Evolutionary conservation across 768 basidiomycete species (phyloP).

Genomic region (Rhodosporidiobolus sp.): DNA sequence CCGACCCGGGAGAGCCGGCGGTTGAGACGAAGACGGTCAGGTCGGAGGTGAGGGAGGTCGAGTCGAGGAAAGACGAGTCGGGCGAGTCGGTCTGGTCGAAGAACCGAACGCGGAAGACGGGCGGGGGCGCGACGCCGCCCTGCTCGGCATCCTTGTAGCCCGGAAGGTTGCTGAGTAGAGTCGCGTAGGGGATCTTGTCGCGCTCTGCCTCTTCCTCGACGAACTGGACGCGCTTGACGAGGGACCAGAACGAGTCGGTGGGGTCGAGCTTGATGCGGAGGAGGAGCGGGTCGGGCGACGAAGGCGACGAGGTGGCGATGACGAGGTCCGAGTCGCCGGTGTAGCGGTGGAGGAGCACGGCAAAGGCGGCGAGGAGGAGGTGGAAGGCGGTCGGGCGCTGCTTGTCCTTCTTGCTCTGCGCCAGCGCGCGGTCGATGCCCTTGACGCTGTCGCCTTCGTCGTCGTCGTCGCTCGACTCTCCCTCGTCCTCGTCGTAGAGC

Average conservation of each 20-base stretch:
- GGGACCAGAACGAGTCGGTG: conserved; percentile 79
- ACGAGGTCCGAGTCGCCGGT: conserved; percentile 93
- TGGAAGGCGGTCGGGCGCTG: conserved; percentile 75
- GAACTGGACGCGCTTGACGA: conserved; percentile 79
- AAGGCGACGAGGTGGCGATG: conserved; percentile 76
- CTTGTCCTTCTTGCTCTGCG: neutral
- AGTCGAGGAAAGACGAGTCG: conserved; percentile 66
- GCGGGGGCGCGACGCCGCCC: conserved; percentile 60
- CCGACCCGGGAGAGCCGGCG: conserved; percentile 52
- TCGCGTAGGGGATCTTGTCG: conserved; percentile 77
- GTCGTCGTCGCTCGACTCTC: conserved; percentile 55
- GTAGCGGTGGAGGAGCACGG: conserved; percentile 84
- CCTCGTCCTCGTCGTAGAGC: conserved; percentile 62
- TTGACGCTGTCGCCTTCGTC: conserved; percentile 48
- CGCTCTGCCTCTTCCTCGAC: conserved; percentile 76
- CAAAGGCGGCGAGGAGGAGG: conserved; percentile 85
- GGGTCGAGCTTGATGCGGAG: conserved; percentile 79
- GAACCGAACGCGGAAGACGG: conserved; percentile 89
- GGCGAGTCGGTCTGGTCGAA: conserved; percentile 83
- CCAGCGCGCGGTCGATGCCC: conserved; percentile 19
- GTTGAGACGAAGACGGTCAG: conserved; percentile 80
- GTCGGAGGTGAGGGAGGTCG: conserved; percentile 83
- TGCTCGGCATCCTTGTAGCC: conserved; percentile 38
- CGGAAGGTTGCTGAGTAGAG: conserved; percentile 63
- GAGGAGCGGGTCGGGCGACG: conserved; percentile 73